phyloP scores from a whole-genome alignment of 306 rosid species.

The Cicer pinnatifidum region DNA sequence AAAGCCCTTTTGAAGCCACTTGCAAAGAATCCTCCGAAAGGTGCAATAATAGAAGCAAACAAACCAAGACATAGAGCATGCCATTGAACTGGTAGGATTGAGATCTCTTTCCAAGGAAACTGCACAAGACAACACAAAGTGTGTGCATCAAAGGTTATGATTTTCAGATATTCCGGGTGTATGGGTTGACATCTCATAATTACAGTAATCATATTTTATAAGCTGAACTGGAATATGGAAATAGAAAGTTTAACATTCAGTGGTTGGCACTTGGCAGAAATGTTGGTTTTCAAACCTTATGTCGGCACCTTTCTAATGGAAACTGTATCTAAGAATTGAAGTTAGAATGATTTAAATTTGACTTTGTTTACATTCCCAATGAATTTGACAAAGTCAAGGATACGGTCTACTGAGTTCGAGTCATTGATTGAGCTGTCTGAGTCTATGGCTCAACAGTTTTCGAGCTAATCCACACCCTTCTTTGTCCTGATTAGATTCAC shows the following conservation, averaged over 20 bases:
- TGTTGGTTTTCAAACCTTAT: conserved; percentile 26
- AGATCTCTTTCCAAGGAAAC: conserved; percentile 85
- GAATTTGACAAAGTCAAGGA: conserved; percentile 7
- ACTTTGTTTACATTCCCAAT: conserved; percentile 7
- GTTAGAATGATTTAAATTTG: conserved; percentile 21
- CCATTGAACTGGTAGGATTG: conserved; percentile 87
- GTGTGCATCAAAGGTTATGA: conserved; percentile 6
- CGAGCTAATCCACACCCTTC: neutral
- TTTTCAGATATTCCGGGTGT: conserved; percentile 37
- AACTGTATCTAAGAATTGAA: conserved; percentile 20
- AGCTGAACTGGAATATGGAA: conserved; percentile 37
- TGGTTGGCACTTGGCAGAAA: conserved; percentile 27
- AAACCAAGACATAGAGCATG: conserved; percentile 88
- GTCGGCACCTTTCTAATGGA: neutral
- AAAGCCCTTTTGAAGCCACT: conserved; percentile 99
- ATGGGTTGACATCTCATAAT: conserved; percentile 39
- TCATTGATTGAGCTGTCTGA: conserved; percentile 4
- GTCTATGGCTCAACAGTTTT: conserved; percentile 7
- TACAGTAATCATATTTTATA: conserved; percentile 37
- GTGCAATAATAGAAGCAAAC: conserved; percentile 96
- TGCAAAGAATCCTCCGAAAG: conserved; percentile 99
- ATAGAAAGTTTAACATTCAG: conserved; percentile 29
- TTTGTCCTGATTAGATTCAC: conserved; percentile 10
- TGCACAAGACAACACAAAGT: conserved; percentile 47
- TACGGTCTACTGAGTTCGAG: conserved; percentile 15